Evolutionary conservation across 768 basidiomycete species (phyloP).

Genomic region (Termitomyces sp.): DNA sequence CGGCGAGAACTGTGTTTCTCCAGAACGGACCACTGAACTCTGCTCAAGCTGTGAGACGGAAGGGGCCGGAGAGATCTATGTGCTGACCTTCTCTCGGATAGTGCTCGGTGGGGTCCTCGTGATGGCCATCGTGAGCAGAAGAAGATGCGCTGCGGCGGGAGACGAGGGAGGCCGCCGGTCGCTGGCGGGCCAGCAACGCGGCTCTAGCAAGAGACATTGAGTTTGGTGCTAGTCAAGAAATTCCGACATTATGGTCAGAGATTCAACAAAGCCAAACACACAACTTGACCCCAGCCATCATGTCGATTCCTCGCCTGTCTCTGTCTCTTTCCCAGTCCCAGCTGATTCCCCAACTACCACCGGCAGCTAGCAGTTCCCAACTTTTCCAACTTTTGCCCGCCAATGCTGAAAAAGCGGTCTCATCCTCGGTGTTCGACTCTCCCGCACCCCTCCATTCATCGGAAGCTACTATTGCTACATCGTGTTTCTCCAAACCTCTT

Average conservation of each 20-base stretch:
- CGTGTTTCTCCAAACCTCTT: constrained; percentile 7
- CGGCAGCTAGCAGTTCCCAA: neutral
- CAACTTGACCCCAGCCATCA: constrained; percentile 6
- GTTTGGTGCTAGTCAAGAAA: neutral
- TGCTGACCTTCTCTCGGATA: constrained; percentile 60
- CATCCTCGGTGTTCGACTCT: neutral
- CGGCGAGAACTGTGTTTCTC: constrained; percentile 56
- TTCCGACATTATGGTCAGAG: neutral
- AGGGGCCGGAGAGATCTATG: neutral
- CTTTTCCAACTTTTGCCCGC: neutral
- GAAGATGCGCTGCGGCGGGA: constrained; percentile 41
- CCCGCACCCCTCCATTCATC: neutral
- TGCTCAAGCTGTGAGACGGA: constrained; percentile 19
- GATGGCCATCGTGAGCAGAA: constrained; percentile 40
- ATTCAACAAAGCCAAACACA: constrained; percentile 12
- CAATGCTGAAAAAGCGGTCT: neutral
- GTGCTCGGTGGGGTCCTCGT: constrained; percentile 37
- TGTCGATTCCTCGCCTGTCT: constrained; percentile 20
- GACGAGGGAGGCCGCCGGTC: constrained; percentile 23
- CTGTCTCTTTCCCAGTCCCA: constrained; percentile 26
- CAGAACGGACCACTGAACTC: constrained; percentile 68
- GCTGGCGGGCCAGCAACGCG: constrained; percentile 33
- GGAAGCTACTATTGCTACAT: neutral
- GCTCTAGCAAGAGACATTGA: constrained; percentile 43
- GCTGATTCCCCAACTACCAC: constrained; percentile 16